These are phyloP conservation scores for Biscogniauxia marginata DNA, from an alignment of 2,329 filamentous ascomycete genomes.

Conservation along the genomic window DNA sequence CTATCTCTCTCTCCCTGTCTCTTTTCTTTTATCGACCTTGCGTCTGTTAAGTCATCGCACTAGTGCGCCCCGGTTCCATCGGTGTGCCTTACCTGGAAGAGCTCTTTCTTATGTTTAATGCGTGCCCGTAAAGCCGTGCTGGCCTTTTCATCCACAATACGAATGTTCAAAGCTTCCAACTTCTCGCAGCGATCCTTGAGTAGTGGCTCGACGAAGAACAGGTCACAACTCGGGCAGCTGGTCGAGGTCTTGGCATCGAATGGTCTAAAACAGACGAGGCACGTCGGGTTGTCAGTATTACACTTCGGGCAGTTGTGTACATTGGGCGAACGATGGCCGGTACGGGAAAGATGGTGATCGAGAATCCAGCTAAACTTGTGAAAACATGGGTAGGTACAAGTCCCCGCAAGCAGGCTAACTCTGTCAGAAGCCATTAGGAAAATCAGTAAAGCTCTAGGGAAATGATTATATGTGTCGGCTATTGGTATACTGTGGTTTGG, in stretches of 20 bases:
- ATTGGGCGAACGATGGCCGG: conserved; percentile 2
- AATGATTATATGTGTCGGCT: not conserved
- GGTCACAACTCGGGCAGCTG: conserved; percentile 9
- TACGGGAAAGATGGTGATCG: conserved; percentile 8
- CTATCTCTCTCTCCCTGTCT: too few relatives aligned
- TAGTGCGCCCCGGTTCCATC: too few relatives aligned
- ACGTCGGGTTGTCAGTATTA: conserved; percentile 1
- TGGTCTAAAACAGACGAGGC: conserved; percentile 8
- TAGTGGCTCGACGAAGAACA: conserved; percentile 11
- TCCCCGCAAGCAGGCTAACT: conserved; percentile 11
- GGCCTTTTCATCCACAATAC: conserved; percentile 6
- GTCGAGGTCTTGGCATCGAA: conserved; percentile 3
- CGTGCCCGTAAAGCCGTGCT: conserved; percentile 1
- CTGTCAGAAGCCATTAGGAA: conserved; percentile 6
- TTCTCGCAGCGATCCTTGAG: conserved; percentile 6
- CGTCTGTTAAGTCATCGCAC: too few relatives aligned
- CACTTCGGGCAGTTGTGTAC: conserved; percentile 9
- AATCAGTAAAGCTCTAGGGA: not conserved
- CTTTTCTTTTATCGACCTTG: too few relatives aligned
- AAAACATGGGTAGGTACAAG: conserved; percentile 9
- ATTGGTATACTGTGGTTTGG: too few relatives aligned
- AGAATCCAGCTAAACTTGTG: conserved; percentile 15
- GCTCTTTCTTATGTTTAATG: conserved; percentile 2
- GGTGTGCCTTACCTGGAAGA: not conserved
- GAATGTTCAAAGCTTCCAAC: conserved; percentile 1